Percentiles rank a stretch among this genome's conserved stretches.
phyloP scores from a whole-genome alignment of 352 stramenopile genomes.

The Phytopythium chamaehyphon region DNA sequence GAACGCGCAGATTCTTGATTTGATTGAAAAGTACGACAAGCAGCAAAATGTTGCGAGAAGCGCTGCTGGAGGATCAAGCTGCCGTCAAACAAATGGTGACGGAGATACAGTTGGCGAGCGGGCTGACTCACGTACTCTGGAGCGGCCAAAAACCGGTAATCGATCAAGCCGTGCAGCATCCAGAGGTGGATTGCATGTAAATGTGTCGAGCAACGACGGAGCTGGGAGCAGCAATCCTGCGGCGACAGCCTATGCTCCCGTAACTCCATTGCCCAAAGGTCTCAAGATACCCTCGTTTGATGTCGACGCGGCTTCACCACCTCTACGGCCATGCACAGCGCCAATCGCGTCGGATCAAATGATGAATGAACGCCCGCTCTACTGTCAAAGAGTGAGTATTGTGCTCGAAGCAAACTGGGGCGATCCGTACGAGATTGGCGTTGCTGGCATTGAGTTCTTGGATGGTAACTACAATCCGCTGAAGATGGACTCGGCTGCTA shows the following conservation, averaged over 20 bases:
- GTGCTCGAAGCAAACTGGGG: conserved; percentile 69
- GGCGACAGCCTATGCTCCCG: conserved; percentile 17
- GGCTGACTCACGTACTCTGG: conserved; percentile 16
- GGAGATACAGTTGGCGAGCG: background rate
- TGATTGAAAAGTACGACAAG: conserved; percentile 84
- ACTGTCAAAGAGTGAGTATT: conserved; percentile 43
- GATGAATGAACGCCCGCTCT: conserved; percentile 35
- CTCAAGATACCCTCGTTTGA: conserved; percentile 10
- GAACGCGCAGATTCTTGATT: conserved; percentile 58
- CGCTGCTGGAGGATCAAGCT: background rate
- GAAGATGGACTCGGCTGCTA: conserved; percentile 5
- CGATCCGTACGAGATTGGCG: conserved; percentile 60
- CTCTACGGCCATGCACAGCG: conserved; percentile 47
- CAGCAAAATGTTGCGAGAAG: conserved; percentile 12
- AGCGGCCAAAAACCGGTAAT: conserved; percentile 57
- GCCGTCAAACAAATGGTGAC: background rate
- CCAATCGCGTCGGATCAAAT: conserved; percentile 41
- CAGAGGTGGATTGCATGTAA: conserved; percentile 17
- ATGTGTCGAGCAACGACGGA: conserved; percentile 2
- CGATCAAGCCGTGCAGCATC: conserved; percentile 23
- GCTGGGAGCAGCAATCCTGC: background rate
- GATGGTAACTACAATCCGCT: conserved; percentile 52
- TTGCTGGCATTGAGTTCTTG: conserved; percentile 57
- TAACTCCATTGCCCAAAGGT: conserved; percentile 39
- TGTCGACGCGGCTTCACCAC: background rate